These are phyloP conservation scores for Venturia asperata DNA, from an alignment of 2,329 filamentous ascomycete genomes.

Conservation along the genomic window DNA sequence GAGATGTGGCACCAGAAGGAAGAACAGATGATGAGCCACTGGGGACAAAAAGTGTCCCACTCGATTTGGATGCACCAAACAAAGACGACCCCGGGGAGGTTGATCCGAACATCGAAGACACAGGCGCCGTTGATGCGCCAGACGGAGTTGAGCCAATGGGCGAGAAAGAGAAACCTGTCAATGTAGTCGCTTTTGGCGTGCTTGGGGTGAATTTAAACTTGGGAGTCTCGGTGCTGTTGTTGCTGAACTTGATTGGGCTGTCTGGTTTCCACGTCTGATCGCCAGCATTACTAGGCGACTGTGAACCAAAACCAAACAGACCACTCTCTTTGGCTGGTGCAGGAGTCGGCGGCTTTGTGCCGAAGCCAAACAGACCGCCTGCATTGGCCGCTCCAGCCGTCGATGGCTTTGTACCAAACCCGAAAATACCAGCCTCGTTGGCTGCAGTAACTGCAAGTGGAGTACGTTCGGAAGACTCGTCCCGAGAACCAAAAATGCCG, in stretches of 20 bases:
- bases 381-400: conserved; percentile 22
- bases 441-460: conserved; percentile 13
- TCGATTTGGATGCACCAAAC: conserved; percentile 6
- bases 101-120: conserved; percentile 21
- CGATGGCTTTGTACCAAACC: conserved; percentile 21
- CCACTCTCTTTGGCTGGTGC: conserved; percentile 15
- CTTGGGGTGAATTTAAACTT: conserved; percentile 20
- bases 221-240: conserved; percentile 23
- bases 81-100: background rate
- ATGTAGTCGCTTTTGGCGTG: conserved; percentile 17
- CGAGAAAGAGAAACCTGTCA: conserved; percentile 29
- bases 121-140: conserved; percentile 8
- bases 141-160: conserved; percentile 22
- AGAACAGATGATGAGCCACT: conserved; percentile 19
- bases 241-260: conserved; percentile 43
- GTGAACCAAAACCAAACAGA: background rate
- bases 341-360: conserved; percentile 22
- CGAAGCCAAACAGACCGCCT: conserved; percentile 6
- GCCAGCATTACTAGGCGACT: conserved; percentile 19
- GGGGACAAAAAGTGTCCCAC: conserved; percentile 20
- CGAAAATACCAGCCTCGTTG: conserved; percentile 27
- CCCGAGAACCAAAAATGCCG: conserved; percentile 23
- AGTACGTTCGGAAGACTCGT: conserved; percentile 21
- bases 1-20: conserved; percentile 25
- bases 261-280: conserved; percentile 45